Conservation (phyloP, 495 filamentous ascomycete species). For the Melanomma pulvis-pyrius region DNA sequence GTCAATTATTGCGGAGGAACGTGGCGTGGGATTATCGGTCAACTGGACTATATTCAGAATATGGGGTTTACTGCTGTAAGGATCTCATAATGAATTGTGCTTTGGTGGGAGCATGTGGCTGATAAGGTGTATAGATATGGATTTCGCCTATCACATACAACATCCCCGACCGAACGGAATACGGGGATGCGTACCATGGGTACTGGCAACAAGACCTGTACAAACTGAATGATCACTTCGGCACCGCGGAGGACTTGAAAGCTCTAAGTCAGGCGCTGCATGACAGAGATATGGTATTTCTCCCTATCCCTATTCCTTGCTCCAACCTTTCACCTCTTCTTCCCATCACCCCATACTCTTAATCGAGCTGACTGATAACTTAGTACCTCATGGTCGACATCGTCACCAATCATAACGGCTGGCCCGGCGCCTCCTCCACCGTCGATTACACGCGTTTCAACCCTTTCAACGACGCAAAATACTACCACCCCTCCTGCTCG, state of each 20-base stretch:
- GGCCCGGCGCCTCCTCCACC: slow-evolving; percentile 54
- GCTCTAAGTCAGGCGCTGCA: slow-evolving; percentile 63
- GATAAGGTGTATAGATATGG: slow-evolving; percentile 57
- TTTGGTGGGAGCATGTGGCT: not conserved
- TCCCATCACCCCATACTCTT: not conserved
- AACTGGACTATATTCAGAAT: slow-evolving; percentile 70
- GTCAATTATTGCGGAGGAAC: slow-evolving; percentile 74
- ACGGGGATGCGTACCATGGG: slow-evolving; percentile 61
- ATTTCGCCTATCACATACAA: slow-evolving; percentile 75
- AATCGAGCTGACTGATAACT: not conserved
- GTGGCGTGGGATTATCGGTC: slow-evolving; percentile 70
- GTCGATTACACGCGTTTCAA: slow-evolving; percentile 66
- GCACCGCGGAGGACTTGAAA: slow-evolving; percentile 65
- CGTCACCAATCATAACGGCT: slow-evolving; percentile 78
- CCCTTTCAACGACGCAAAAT: slow-evolving; percentile 64
- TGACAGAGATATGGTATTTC: slow-evolving; percentile 58
- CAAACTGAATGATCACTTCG: slow-evolving; percentile 65
- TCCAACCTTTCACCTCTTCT: not conserved
- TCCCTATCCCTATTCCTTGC: not conserved
- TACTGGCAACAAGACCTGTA: slow-evolving; percentile 77
- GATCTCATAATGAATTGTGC: slow-evolving; percentile 13
- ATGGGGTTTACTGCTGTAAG: slow-evolving; percentile 79
- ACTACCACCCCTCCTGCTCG: slow-evolving; percentile 69
- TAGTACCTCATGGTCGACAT: slow-evolving; percentile 76
- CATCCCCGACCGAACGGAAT: slow-evolving; percentile 51